A percentile compares a stretch with the other conserved stretches of the same genome.
Conservation (phyloP, 1,139 yeast genomes). For the Kodamaea arcana region DNA sequence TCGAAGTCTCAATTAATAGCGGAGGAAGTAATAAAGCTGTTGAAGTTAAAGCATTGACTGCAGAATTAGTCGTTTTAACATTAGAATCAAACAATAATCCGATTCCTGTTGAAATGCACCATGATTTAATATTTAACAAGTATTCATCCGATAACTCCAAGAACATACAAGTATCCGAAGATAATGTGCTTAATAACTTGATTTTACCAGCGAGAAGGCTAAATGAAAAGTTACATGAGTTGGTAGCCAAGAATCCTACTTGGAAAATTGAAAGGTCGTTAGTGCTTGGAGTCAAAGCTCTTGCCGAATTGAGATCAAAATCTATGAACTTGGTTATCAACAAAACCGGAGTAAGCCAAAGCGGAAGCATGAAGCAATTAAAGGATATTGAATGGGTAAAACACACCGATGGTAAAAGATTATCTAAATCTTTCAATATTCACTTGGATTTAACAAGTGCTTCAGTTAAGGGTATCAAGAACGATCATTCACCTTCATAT, state of each 20-base stretch:
- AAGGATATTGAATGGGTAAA: neutral
- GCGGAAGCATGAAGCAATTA: neutral
- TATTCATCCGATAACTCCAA: constrained; percentile 5
- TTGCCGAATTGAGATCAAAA: constrained; percentile 27
- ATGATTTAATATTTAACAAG: constrained; percentile 17
- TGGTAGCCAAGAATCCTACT: constrained; percentile 1
- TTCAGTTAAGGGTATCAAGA: constrained; percentile 4
- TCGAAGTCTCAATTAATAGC: constrained; percentile 13
- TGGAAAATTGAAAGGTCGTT: constrained; percentile 25
- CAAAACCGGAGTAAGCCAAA: neutral
- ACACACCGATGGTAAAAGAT: neutral
- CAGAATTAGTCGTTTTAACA: constrained; percentile 19
- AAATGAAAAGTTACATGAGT: neutral
- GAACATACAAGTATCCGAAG: constrained; percentile 17
- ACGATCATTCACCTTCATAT: constrained; percentile 8
- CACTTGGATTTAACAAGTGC: constrained; percentile 8
- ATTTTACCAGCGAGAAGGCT: constrained; percentile 18
- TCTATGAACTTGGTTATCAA: constrained; percentile 15
- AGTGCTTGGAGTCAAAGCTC: constrained; percentile 28
- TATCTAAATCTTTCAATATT: constrained; percentile 3
- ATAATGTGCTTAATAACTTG: constrained; percentile 23
- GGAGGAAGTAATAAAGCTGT: constrained; percentile 12
- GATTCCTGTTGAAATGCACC: constrained; percentile 20
- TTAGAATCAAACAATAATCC: constrained; percentile 15
- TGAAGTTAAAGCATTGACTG: constrained; percentile 12